Base-by-base conservation (phyloP, 495 filamentous ascomycete species). In the Penicillium cinerascens region DNA sequence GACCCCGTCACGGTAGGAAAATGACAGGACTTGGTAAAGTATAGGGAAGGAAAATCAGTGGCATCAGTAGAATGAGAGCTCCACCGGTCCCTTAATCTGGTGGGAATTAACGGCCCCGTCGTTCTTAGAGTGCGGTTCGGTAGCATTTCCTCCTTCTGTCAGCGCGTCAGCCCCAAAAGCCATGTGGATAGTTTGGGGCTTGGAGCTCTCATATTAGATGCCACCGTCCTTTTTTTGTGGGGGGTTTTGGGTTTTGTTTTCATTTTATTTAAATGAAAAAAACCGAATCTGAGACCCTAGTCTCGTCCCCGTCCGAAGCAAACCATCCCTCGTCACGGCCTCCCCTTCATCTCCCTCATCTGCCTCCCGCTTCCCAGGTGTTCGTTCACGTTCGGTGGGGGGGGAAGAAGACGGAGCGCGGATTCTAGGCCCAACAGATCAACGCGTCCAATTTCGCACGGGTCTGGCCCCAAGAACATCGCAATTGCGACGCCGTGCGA, bases 351-450 rank as follows among this genome's bases (percentile, higher is more conserved):
- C 29, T 33, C 29, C 29, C 29, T 23, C 22, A 23, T 6, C 22
- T 6, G 22, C 6, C 22, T 49, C 47, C 23, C 47, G 20, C 18
- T 49, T 27, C 25, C 22, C 22, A 23, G 22, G 22, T 41, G 20
- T 40, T 48, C 16, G 20, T 40, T 48, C 16, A 26, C 21, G 22
- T n/a, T 22, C 29, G 3, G 44, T 17, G 44, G 40, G 40, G 6
- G 18, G 21, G 5, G 21, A 42, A 23, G 20, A 7, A 43, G 7
- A 43, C 5, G 22, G 5, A n/a, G 22, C 41, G 9, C 29, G 29
- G 36, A 59, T 61, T 69, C 63, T 59, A 69, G 63, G 53, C 61
- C 52, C 46, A 36, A 54, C 22, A 55, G 56, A 58, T 61, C 55
- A 60, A 51, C 58, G 46, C 44, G 33, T 20, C 51, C 52, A 64